These are phyloP conservation scores for Haberlea rhodopensis DNA, from an alignment of 257 asterid genomes.

Conservation along the genomic window DNA sequence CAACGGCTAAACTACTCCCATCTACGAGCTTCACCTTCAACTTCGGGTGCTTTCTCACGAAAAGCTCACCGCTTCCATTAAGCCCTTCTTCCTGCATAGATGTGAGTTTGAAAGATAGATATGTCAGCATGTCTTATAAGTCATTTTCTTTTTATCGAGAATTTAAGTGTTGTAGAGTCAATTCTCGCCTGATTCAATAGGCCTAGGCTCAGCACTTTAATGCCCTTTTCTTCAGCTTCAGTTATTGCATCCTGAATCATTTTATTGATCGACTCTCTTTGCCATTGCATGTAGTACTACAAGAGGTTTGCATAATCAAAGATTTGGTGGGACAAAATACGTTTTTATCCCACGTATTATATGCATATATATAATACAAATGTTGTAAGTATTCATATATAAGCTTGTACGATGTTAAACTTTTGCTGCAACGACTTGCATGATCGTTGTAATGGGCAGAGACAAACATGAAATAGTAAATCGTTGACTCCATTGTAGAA, in stretches of 20 bases:
- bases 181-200: constrained; percentile 53
- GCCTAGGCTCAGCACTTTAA: constrained; percentile 45
- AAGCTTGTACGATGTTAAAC: too few relatives aligned
- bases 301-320: background rate
- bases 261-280: constrained; percentile 40
- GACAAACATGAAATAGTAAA: too few relatives aligned
- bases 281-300: constrained; percentile 56
- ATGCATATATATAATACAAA: too few relatives aligned
- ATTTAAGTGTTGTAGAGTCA: background rate
- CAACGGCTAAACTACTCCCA: constrained; percentile 54
- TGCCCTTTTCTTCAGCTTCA: constrained; percentile 52
- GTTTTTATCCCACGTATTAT: too few relatives aligned
- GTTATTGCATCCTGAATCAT: constrained; percentile 48
- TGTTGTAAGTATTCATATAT: too few relatives aligned
- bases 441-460: too few relatives aligned
- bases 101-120: constrained; percentile 12
- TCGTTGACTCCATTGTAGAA: too few relatives aligned
- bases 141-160: background rate
- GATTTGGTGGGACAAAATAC: background rate
- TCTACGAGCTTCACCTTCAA: constrained; percentile 51
- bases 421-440: too few relatives aligned
- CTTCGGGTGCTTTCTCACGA: constrained; percentile 35
- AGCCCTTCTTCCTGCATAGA: constrained; percentile 42
- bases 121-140: too few relatives aligned
- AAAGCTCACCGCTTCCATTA: constrained; percentile 42